phyloP scores from a whole-genome alignment of 2,329 filamentous ascomycete species.

The Diaporthe australafricana region DNA sequence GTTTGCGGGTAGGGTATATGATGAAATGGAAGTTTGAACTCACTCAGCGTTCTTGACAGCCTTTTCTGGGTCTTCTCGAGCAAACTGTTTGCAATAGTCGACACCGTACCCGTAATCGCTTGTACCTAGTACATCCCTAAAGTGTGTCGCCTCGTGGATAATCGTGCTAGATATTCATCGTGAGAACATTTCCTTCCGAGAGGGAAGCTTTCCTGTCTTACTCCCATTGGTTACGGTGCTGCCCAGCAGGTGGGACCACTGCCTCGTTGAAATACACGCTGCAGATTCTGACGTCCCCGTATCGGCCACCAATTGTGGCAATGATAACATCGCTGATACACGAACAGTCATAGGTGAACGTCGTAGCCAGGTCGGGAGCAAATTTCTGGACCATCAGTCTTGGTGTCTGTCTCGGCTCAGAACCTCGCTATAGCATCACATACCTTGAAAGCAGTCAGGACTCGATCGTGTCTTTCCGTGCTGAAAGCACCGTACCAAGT shows the following conservation, averaged over 20 bases:
- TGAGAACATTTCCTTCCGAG: not conserved
- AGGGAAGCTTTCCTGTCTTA: not conserved
- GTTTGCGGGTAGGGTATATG: not conserved
- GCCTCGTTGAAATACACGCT: constrained; percentile 14
- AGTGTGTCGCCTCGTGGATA: not conserved
- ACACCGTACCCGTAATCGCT: not conserved
- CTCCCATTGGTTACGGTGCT: constrained; percentile 16
- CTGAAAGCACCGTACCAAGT: not conserved
- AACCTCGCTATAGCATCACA: too few relatives aligned
- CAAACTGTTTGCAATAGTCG: not conserved
- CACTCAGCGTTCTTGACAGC: not conserved
- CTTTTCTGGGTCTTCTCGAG: not conserved
- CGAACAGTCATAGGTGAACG: not conserved
- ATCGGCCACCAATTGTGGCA: not conserved
- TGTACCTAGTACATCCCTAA: not conserved
- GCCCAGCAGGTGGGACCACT: not conserved
- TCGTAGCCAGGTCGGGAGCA: constrained; percentile 2
- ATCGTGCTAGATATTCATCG: not conserved
- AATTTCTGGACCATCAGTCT: not conserved
- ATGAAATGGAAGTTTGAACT: not conserved
- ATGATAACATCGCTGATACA: not conserved
- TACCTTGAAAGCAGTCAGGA: constrained; percentile 10
- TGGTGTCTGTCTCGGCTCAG: not conserved
- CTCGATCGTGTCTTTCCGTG: not conserved
- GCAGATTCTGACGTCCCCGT: not conserved